Base-by-base conservation (phyloP, 2,329 filamentous ascomycete genomes). In the Phialemonium atrogriseum region DNA sequence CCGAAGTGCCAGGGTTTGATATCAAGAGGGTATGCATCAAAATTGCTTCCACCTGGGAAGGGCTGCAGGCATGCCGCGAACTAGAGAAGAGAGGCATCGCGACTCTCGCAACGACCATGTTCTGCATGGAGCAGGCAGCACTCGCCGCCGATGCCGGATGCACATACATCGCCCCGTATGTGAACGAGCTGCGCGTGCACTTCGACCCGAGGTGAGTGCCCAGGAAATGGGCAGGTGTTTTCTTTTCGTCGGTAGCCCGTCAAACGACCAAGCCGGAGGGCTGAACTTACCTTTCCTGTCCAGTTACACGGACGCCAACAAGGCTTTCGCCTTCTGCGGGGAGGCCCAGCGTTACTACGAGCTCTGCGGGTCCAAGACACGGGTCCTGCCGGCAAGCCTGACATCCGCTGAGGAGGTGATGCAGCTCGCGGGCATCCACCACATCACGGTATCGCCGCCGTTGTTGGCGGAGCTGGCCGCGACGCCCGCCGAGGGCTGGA, bases 171-270 rank as follows among this genome's bases (percentile, higher is more conserved):
- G 73, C 76, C 0, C 77, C 77, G 0, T 81, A 79, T 39, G 70
- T 80, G 18, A 79, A 80, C 45, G 74, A 80, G 41, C 55, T 81
- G 24, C 70, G 68, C 40, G 76, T 77, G 5, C 74, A 80, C 43
- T 73, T 78, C 35, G 68, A 73, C 24, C 44, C 55, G 10, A 56
- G 51, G 62, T 71, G 48, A 42, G 54, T 47, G 3, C 25, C 24
- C n/a, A n/a, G n/a, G n/a, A n/a, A n/a, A n/a, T n/a, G n/a, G n/a
- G n/a, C n/a, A n/a, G n/a, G n/a, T n/a, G n/a, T n/a, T 25, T 10
- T 17, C 7, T 15, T 4, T 15, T 27, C 13, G n/a, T n/a, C n/a
- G n/a, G n/a, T n/a, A n/a, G n/a, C n/a, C n/a, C n/a, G n/a, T n/a
- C n/a, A n/a, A n/a, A n/a, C n/a, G n/a, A n/a, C n/a, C n/a, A n/a